Conservation (phyloP, 2,329 filamentous ascomycete genomes). For the Penicillium capsulatum region DNA sequence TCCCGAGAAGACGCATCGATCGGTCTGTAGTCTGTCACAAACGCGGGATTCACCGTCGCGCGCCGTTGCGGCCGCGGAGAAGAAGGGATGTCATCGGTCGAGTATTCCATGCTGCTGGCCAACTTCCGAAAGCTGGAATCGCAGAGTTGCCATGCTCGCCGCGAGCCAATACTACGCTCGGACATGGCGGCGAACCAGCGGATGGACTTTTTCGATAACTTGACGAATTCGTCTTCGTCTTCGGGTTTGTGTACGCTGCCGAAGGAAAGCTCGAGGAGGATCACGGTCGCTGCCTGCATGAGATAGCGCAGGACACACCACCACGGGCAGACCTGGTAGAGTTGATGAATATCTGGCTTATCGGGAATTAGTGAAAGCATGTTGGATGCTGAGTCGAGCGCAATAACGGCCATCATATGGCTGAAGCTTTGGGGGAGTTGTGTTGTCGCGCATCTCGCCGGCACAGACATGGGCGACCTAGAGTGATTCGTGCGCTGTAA, state of each 20-base stretch:
- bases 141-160: slow-evolving; percentile 43
- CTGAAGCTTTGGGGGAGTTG: slow-evolving; percentile 34
- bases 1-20: slow-evolving; percentile 3
- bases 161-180: slow-evolving; percentile 36
- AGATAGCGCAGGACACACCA: slow-evolving; percentile 46
- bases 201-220: slow-evolving; percentile 40
- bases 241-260: slow-evolving; percentile 42
- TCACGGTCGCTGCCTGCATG: slow-evolving; percentile 44
- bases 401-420: slow-evolving; percentile 37
- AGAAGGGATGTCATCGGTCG: slow-evolving; percentile 32
- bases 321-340: slow-evolving; percentile 43
- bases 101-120: slow-evolving; percentile 34
- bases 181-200: slow-evolving; percentile 44
- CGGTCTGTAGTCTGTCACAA: neutral
- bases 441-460: slow-evolving; percentile 36
- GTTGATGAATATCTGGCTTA: slow-evolving; percentile 37
- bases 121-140: slow-evolving; percentile 36
- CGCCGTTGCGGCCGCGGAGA: slow-evolving; percentile 14
- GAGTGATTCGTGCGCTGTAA: slow-evolving; percentile 42
- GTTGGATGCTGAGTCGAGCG: slow-evolving; percentile 38
- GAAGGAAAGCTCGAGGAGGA: slow-evolving; percentile 46
- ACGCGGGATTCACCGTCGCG: slow-evolving; percentile 4
- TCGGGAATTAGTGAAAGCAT: slow-evolving; percentile 43
- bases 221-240: slow-evolving; percentile 36
- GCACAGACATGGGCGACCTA: slow-evolving; percentile 46